Conservation (phyloP, 208 protist species). For the Crithidia thermophila region DNA sequence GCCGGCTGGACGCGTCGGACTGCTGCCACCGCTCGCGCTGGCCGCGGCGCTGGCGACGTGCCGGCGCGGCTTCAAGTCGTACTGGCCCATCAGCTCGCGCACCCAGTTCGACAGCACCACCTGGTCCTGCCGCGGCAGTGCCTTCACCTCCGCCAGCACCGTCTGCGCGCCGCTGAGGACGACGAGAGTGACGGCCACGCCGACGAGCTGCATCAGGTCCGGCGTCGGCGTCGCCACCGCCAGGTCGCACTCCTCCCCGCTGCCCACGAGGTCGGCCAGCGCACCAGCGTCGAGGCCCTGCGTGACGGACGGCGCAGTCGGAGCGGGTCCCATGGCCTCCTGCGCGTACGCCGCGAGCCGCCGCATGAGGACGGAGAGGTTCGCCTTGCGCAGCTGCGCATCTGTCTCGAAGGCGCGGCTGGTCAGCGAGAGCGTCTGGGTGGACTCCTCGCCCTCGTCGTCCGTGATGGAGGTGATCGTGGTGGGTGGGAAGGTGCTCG, state of each 20-base stretch:
- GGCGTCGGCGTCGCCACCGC: not conserved
- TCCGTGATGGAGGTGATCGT: constrained; percentile 15
- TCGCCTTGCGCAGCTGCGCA: constrained; percentile 35
- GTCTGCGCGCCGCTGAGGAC: constrained; percentile 53
- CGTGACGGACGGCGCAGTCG: constrained; percentile 32
- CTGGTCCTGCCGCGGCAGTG: constrained; percentile 54
- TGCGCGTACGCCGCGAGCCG: constrained; percentile 50
- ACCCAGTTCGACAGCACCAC: constrained; percentile 59
- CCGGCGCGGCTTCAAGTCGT: constrained; percentile 45
- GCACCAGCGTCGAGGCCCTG: constrained; percentile 19
- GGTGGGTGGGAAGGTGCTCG: constrained; percentile 37
- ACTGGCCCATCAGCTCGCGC: constrained; percentile 41
- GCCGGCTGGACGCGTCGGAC: too few species aligned
- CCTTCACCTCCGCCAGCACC: constrained; percentile 43
- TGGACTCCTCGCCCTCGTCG: constrained; percentile 2
- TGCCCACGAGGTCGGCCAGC: constrained; percentile 25
- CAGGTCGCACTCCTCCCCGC: constrained; percentile 6
- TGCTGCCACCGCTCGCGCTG: not conserved
- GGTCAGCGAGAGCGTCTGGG: constrained; percentile 9
- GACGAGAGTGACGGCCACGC: constrained; percentile 54
- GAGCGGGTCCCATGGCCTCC: constrained; percentile 27
- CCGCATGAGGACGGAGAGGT: constrained; percentile 44
- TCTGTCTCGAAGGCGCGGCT: constrained; percentile 5
- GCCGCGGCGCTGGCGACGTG: not conserved
- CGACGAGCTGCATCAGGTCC: constrained; percentile 30